These are phyloP conservation scores for Diplodia corticola DNA, from an alignment of 2,329 filamentous ascomycete species.

Conservation along the genomic window DNA sequence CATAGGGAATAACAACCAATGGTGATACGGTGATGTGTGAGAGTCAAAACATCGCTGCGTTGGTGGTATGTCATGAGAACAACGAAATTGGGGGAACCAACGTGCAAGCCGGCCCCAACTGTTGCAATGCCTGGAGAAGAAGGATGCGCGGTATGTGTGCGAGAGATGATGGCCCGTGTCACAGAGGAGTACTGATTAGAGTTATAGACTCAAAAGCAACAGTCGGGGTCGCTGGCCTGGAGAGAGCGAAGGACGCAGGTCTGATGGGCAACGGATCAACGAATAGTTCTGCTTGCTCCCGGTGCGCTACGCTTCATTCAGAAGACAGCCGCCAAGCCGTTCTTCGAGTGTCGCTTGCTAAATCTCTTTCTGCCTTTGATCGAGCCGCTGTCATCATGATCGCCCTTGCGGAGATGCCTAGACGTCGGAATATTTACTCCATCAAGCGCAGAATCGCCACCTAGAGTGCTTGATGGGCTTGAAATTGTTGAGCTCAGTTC, in stretches of 20 bases:
- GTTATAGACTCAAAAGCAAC: slow-evolving; percentile 1
- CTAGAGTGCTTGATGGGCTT: slow-evolving; percentile 74
- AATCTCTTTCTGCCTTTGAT: slow-evolving; percentile 66
- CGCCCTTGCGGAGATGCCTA: slow-evolving; percentile 50
- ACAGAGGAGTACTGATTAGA: background rate
- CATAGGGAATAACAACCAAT: slow-evolving; percentile 19
- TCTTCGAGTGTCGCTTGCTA: slow-evolving; percentile 91
- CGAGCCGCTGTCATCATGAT: slow-evolving; percentile 53
- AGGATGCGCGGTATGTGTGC: background rate
- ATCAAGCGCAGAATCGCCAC: slow-evolving; percentile 49
- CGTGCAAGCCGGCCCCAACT: slow-evolving; percentile 5
- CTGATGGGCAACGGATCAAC: slow-evolving; percentile 1
- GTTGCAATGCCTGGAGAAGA: background rate
- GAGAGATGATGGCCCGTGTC: slow-evolving; percentile 1
- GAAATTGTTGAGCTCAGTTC: slow-evolving; percentile 61
- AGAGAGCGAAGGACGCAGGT: slow-evolving; percentile 1
- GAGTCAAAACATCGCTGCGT: slow-evolving; percentile 19
- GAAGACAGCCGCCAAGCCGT: slow-evolving; percentile 87
- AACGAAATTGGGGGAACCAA: slow-evolving; percentile 14
- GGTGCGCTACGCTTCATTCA: slow-evolving; percentile 41
- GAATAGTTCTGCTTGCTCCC: background rate
- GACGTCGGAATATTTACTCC: slow-evolving; percentile 53
- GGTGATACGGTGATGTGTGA: slow-evolving; percentile 11
- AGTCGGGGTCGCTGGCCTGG: background rate
- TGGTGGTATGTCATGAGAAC: slow-evolving; percentile 19